Conservation (phyloP, 108 stramenopile genomes). For the Nitzschia sp. region DNA sequence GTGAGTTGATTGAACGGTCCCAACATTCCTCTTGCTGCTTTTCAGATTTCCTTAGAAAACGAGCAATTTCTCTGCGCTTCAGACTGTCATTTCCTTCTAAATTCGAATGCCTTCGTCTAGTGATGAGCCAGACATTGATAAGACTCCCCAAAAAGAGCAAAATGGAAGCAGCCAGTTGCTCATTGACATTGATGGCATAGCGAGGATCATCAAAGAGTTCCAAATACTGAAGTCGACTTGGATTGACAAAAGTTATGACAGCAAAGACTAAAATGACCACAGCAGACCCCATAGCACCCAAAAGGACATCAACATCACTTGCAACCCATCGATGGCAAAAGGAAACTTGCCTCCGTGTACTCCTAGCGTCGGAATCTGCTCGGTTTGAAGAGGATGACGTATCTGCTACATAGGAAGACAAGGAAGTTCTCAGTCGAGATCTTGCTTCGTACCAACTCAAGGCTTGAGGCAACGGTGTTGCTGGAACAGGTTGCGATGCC, state of each 20-base stretch:
- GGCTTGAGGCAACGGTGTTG: constrained; percentile 1
- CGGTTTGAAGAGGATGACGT: constrained; percentile 9
- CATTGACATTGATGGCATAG: neutral
- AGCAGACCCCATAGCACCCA: constrained; percentile 35
- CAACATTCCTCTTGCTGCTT: constrained; percentile 25
- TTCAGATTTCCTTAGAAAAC: constrained; percentile 38
- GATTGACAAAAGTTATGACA: constrained; percentile 9
- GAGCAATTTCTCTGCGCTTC: constrained; percentile 43
- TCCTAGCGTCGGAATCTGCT: no score
- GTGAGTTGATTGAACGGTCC: neutral
- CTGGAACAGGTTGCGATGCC: neutral
- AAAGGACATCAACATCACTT: constrained; percentile 41
- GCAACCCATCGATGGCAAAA: constrained; percentile 14
- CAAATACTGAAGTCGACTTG: neutral
- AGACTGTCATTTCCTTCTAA: constrained; percentile 34
- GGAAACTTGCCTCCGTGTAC: no score
- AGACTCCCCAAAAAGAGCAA: constrained; percentile 31
- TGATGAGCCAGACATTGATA: constrained; percentile 36
- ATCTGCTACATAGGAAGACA: constrained; percentile 28
- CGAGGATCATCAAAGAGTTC: neutral
- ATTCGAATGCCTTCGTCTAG: constrained; percentile 27
- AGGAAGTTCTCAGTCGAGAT: constrained; percentile 18
- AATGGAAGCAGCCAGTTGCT: constrained; percentile 35
- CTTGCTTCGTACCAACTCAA: constrained; percentile 53
- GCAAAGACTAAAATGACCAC: constrained; percentile 37